phyloP scores from a whole-genome alignment of 164 flowering plant species.

The Aristolochia contorta region DNA sequence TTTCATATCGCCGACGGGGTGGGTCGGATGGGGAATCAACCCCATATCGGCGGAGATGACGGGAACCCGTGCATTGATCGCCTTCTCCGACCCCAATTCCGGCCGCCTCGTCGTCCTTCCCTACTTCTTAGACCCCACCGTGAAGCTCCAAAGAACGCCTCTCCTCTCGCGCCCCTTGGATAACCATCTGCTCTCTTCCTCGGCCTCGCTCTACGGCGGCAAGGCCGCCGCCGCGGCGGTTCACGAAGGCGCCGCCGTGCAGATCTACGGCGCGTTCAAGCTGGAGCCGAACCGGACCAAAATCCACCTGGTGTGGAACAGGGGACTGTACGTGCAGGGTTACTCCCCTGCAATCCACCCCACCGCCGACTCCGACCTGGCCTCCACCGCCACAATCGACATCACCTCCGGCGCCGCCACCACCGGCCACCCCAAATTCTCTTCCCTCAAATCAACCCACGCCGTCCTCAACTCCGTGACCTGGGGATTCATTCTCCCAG shows the following conservation, averaged over 20 bases:
- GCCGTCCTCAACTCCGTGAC: constrained; percentile 59
- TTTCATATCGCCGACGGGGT: constrained; percentile 93
- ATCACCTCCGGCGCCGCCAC: constrained; percentile 40
- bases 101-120: constrained; percentile 66
- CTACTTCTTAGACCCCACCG: constrained; percentile 61
- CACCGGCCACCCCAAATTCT: constrained; percentile 13
- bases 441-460: constrained; percentile 36
- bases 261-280: constrained; percentile 56
- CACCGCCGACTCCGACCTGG: constrained; percentile 57
- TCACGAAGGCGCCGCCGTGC: constrained; percentile 55
- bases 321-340: constrained; percentile 90
- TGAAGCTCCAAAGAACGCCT: constrained; percentile 61
- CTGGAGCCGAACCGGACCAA: constrained; percentile 43
- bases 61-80: constrained; percentile 63
- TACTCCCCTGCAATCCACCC: constrained; percentile 96
- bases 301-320: constrained; percentile 73
- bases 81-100: constrained; percentile 81
- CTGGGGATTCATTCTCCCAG: constrained; percentile 81
- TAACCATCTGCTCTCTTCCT: constrained; percentile 56
- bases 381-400: constrained; percentile 57
- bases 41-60: constrained; percentile 72
- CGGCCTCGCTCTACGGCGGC: constrained; percentile 59
- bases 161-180: constrained; percentile 76
- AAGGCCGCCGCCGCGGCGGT: constrained; percentile 37
- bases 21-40: constrained; percentile 94